These are phyloP conservation scores for Coniella vitis DNA, from an alignment of 2,329 filamentous ascomycete genomes.

Conservation along the genomic window DNA sequence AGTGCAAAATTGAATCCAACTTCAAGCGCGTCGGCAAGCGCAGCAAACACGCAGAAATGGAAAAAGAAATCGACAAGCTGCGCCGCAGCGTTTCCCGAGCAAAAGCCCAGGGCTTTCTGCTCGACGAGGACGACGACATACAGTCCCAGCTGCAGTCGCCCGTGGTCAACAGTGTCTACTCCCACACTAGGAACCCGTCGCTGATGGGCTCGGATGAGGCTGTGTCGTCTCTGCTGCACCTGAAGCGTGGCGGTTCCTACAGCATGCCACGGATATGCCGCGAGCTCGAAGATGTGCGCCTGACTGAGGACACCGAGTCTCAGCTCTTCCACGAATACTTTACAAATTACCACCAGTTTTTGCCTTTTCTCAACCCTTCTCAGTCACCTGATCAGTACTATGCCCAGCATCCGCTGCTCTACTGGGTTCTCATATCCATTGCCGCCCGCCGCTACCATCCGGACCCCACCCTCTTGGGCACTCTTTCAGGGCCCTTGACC, in stretches of 20 bases:
- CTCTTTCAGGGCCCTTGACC: slow-evolving; percentile 61
- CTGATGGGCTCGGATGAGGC: slow-evolving; percentile 64
- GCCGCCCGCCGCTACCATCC: slow-evolving; percentile 63
- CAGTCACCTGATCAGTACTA: slow-evolving; percentile 68
- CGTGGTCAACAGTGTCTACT: slow-evolving; percentile 48
- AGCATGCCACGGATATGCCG: slow-evolving; percentile 52
- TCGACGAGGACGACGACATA: slow-evolving; percentile 49
- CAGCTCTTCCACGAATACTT: slow-evolving; percentile 63
- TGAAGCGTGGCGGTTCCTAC: slow-evolving; percentile 59
- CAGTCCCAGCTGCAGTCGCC: slow-evolving; percentile 53
- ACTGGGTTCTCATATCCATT: slow-evolving; percentile 76
- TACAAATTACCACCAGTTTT: slow-evolving; percentile 66
- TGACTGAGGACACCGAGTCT: slow-evolving; percentile 56
- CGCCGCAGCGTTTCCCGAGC: slow-evolving; percentile 56
- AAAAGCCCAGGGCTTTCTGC: slow-evolving; percentile 49
- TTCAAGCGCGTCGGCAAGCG: slow-evolving; percentile 79
- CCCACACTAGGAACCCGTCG: slow-evolving; percentile 55
- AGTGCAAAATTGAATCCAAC: slow-evolving; percentile 81
- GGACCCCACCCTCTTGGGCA: slow-evolving; percentile 58
- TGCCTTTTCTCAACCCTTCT: slow-evolving; percentile 64
- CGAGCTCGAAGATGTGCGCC: slow-evolving; percentile 55
- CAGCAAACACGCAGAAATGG: slow-evolving; percentile 79
- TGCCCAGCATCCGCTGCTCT: slow-evolving; percentile 70
- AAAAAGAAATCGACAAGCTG: slow-evolving; percentile 68
- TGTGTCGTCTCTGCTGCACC: slow-evolving; percentile 58